These are phyloP conservation scores for Hypomyces rosellus DNA, from an alignment of 2,329 filamentous ascomycete species.

Conservation along the genomic window DNA sequence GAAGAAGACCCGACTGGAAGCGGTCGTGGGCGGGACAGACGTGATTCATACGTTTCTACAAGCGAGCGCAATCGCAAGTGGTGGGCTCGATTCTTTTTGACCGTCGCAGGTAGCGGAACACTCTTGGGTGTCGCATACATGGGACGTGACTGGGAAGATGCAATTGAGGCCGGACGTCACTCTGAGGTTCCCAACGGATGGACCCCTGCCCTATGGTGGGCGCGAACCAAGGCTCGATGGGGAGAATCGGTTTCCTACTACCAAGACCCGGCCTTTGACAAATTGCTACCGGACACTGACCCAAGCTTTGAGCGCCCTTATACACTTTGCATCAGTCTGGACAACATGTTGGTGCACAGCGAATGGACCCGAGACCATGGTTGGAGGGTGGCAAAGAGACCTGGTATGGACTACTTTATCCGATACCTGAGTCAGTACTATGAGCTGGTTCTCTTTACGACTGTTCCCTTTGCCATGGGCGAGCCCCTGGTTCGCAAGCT, in stretches of 20 bases:
- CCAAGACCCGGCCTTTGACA: slow-evolving; percentile 90
- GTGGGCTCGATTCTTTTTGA: slow-evolving; percentile 70
- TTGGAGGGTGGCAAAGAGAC: slow-evolving; percentile 91
- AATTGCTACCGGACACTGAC: slow-evolving; percentile 78
- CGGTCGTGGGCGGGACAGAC: slow-evolving; percentile 36
- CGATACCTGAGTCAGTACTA: slow-evolving; percentile 97
- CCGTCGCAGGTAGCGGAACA: slow-evolving; percentile 48
- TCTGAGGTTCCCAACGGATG: slow-evolving; percentile 74
- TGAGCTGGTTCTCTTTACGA: slow-evolving; percentile 93
- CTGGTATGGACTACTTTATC: slow-evolving; percentile 94
- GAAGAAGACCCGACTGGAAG: slow-evolving; percentile 27
- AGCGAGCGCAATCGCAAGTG: slow-evolving; percentile 74
- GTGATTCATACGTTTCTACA: slow-evolving; percentile 82
- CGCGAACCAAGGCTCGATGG: slow-evolving; percentile 69
- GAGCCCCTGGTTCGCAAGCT: slow-evolving; percentile 88
- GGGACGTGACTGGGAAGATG: slow-evolving; percentile 82
- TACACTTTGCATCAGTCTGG: slow-evolving; percentile 85
- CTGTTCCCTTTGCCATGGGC: slow-evolving; percentile 73
- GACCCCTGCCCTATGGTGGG: slow-evolving; percentile 69
- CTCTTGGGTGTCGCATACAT: slow-evolving; percentile 63
- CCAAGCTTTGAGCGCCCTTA: slow-evolving; percentile 79
- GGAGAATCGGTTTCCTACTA: slow-evolving; percentile 81
- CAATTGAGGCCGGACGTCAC: slow-evolving; percentile 64
- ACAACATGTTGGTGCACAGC: slow-evolving; percentile 90
- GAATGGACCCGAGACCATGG: slow-evolving; percentile 93